Evolutionary conservation across 108 stramenopile species (phyloP).

Genomic region (Nannochloropsis gaditana): DNA sequence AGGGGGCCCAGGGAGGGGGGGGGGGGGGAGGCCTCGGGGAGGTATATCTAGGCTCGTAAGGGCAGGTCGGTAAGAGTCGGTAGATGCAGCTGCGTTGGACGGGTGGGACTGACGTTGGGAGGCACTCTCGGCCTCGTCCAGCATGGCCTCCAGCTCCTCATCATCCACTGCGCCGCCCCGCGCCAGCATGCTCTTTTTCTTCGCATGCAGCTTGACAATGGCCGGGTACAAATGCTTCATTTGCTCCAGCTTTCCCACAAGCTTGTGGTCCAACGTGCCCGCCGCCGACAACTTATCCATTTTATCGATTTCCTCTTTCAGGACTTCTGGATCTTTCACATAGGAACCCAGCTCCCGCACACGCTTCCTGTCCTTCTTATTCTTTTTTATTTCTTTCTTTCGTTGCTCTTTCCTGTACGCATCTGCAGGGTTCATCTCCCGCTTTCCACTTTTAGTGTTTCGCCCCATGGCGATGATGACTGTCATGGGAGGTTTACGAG

Average conservation of each 20-base stretch:
- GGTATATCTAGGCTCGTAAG: not conserved
- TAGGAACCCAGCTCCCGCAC: slow-evolving; percentile 42
- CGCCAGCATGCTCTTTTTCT: not conserved
- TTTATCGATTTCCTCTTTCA: slow-evolving; percentile 33
- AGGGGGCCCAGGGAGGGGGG: not conserved
- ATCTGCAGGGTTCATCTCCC: slow-evolving; percentile 48
- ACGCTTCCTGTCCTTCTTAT: slow-evolving; percentile 45
- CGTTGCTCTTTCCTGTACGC: slow-evolving; percentile 45
- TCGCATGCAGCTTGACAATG: slow-evolving; percentile 17
- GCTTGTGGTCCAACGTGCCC: not conserved
- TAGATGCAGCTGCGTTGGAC: not conserved
- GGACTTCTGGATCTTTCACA: slow-evolving; percentile 42
- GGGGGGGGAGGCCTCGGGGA: not conserved
- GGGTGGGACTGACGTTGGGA: not conserved
- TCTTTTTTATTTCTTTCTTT: slow-evolving; percentile 44
- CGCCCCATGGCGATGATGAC: slow-evolving; percentile 6
- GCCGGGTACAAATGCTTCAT: slow-evolving; percentile 16
- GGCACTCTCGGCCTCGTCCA: not conserved
- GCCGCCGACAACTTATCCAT: not conserved
- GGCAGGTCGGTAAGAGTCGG: not conserved
- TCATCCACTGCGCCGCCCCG: slow-evolving; percentile 16
- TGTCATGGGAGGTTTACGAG: not conserved
- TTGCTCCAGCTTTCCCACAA: not conserved
- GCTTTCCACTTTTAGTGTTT: slow-evolving; percentile 37
- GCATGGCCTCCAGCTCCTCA: slow-evolving; percentile 19